Evolutionary conservation across 139 green algal genomes (phyloP), one percentile per base, ranked within the genome.

Genomic region (Tetradesmus lagerheimii): DNA sequence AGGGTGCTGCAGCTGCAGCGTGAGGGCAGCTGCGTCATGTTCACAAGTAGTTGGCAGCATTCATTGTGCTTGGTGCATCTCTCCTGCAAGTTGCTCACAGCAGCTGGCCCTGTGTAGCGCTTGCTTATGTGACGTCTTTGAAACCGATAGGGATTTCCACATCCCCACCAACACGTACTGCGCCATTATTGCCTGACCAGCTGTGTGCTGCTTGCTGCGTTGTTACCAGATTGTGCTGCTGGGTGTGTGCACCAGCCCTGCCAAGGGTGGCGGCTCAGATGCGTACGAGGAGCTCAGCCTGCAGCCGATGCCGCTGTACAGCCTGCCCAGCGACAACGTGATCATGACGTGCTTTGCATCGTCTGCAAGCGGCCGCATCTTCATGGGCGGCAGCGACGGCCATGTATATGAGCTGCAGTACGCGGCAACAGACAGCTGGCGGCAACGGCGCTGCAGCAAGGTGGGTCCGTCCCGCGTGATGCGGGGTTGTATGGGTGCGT

Each of bases 341-440:
- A 88, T 97, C 66, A 98, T 99, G 91, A 96, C 94, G 29, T 94
- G 92, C 29, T 94, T 97, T n/a, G 92, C 91, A 0, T 77, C 90
- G 34, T 95, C 92, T 25, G 39, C 71, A 1, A 45, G 81, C 18
- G 97, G 97, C 3, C 93, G 98, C 31, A 97, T 99, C 57, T 99
- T 99, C 91, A 31, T 99, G 77, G 98, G 98, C 20, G 98, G 98
- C 4, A 90, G 89, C 0, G 97, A 99, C 87, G 97, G 97, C 6
- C 94, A 98, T 83, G 91, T 99, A 90, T 99, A 99, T 91, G 98
- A 99, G 92, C 64, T 99, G 31, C 57, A 93, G 76, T 99, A 99
- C 92, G 75, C 53, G 20, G 89, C 89, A 0, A 88, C 89, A 4
- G 95, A 96, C 45, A 93, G 82, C 31, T 99, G 97, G 97, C 80